Evolutionary conservation across 345 rosid species (phyloP), one percentile per base, ranked within the genome.

Genomic region (Orychophragmus violaceus): DNA sequence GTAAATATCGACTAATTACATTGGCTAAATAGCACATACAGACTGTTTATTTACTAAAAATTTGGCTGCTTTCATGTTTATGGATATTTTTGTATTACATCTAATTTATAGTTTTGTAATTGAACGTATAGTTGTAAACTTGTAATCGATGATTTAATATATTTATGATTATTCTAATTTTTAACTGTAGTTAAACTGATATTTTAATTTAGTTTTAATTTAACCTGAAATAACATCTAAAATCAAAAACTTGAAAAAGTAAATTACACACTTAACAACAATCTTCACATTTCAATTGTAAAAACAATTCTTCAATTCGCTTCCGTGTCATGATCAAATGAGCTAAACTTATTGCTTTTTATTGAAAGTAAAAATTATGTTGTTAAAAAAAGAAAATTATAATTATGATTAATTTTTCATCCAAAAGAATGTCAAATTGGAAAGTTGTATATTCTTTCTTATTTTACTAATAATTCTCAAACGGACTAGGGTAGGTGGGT

Each of bases 401-500:
- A 29, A 28, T 27, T 54, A 10, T 28, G 17, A 6, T 12, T 25
- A 8, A 14, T 27, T 22, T 45, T 55, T 45, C 12, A 12, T 55
- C 8, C 24, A 33, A 55, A 63, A 62, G 62, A 37, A 63, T 71
- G 33, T 46, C 64, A 63, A 71, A 46, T 33, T 64, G 18, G 1
- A 71, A 63, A 63, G 64, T 70, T 64, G 76, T 57, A 72, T 72
- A 57, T 64, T 57, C 54, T 45, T 46, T 23, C 10, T 1, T 16
- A 36, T 7, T 19, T 22, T 12, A 3, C 41, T 48, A 37, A 72
- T 72, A 72, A 65, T 73, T 66, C 62, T 51, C 44, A 32, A 52
- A 64, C 66, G 16, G 46, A 57, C 29, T 16, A 29, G 7, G 41
- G 76, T 72, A 50, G 71, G 60, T 65, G 60, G 7, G 9, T 50